Evolutionary conservation across 257 asterid genomes (phyloP).

Genomic region (Leptodermis oblonga): DNA sequence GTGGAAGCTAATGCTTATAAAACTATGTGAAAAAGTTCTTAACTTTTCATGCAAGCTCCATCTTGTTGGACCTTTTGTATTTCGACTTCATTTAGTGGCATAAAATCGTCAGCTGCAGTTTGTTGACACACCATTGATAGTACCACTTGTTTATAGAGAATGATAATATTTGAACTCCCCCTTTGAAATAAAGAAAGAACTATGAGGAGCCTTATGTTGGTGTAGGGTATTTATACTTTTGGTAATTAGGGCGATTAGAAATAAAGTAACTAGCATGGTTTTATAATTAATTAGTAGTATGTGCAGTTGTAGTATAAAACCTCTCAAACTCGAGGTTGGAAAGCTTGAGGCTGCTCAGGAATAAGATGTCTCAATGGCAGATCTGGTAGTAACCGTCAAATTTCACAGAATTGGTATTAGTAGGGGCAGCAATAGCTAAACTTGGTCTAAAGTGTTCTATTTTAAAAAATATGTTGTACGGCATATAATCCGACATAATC

Average conservation of each 20-base stretch:
- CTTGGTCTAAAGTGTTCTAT: too few species aligned
- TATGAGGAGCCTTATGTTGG: not conserved
- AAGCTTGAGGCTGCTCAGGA: not conserved
- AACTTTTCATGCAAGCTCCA: not conserved
- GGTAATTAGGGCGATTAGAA: not conserved
- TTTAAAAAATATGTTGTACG: not conserved
- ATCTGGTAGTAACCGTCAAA: not conserved
- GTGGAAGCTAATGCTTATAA: not conserved
- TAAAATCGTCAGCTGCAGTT: not conserved
- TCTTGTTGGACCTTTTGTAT: not conserved
- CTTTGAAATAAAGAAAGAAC: not conserved
- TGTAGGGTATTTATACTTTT: not conserved
- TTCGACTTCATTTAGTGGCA: not conserved
- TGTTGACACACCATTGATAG: not conserved
- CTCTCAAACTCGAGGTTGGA: not conserved
- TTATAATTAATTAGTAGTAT: not conserved
- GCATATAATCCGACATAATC: not conserved
- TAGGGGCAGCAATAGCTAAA: not conserved
- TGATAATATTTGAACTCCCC: not conserved
- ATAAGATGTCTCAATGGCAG: not conserved
- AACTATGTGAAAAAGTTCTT: not conserved
- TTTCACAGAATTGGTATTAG: not conserved
- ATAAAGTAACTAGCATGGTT: not conserved
- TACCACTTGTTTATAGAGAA: not conserved
- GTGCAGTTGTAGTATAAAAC: not conserved